Evolutionary conservation across 2,329 filamentous ascomycete species (phyloP), one percentile per base, ranked within the genome.

Genomic region (Amphichorda felina): DNA sequence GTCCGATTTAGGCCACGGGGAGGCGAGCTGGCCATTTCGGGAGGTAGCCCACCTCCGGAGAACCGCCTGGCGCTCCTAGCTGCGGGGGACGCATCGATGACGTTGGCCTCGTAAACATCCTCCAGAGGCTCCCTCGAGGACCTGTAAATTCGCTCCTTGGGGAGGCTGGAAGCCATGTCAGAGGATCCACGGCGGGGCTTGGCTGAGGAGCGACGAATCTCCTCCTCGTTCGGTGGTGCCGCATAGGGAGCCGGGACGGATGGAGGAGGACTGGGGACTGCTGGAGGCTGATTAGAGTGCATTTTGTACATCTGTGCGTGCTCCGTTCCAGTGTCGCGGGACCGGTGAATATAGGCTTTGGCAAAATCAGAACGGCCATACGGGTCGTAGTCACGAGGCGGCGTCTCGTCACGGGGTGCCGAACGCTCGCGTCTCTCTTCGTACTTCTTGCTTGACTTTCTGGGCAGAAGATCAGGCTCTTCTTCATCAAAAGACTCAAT

Each of bases 391-490:
- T 24, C 21, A 10, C 21, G 21, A 6, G 49, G 41, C 7, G 45
- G 41, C 5, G 29, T 37, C 24, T 57, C 56, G n/a, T 60, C 56
- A 13, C 50, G 48, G 6, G 51, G 50, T 13, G 48, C 42, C 6
- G 56, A 56, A 24, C 52, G 51, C 39, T 59, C 55, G 16, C 52
- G 30, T 43, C 51, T 50, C 40, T 59, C 53, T 4, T 61, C 57
- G 39, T 59, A 50, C 44, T 59, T 60, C 41, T 56, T 55, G 31
- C 44, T 49, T 15, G 50, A 45, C 50, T 59, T 57, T 29, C 59
- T 54, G 0, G 50, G 43, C 42, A 51, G 54, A 35, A 45, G 34
- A 3, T 34, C 16, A 3, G 40, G 39, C 10, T 42, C 40, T 2
- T 59, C 56, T 2, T 56, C 56, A 2, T 55, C 52, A 11, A 47